Base-by-base conservation (phyloP, 2,329 filamentous ascomycete species). In the Botryotinia narcissicola region DNA sequence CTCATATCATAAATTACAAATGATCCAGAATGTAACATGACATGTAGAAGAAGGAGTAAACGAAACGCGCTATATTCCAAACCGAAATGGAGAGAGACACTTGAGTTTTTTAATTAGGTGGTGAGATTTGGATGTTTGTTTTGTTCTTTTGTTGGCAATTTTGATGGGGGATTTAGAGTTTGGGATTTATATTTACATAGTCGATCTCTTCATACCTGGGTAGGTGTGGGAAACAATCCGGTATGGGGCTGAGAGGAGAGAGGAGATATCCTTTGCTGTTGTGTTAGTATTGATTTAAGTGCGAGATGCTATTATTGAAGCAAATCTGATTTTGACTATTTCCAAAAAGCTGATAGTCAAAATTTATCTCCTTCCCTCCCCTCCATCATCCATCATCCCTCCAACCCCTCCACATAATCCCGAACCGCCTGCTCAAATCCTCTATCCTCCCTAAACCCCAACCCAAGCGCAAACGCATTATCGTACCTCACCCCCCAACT, bases 401-500 rank as follows among this genome's bases (percentile, higher is more conserved):
- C 48, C 73, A 79, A 71, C 32, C 76, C 77, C 12, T 75, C 75
- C 46, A 74, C 81, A 76, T 89, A 90, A 79, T 90, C 86, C 79
- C 83, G 84, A 18, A 90, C 88, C 9, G 88, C 82, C 64, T 85
- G 82, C 77, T 89, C 87, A 73, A 86, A 87, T 14, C 83, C 85
- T 72, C 83, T 80, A 77, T 90, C 88, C 62, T 83, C 81, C 69
- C 84, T 82, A 74, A 89, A 83, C 0, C 88, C 88, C 69, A 90
- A 77, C 66, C 80, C 82, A 71, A 87, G 80, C 14, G 87, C 84
- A 74, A 86, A 84, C 14, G 79, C 81, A 60, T 86, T 86, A 77
- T 90, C 87, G 77, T 90, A 86, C 72, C 86, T 85, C 74, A 86
- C 84, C 18, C 87, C 86, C 89, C 89, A 91, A 74, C 87, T 88